These are phyloP conservation scores for Diophrys sp. DNA, from an alignment of 73 alveolate genomes.

Conservation along the genomic window DNA sequence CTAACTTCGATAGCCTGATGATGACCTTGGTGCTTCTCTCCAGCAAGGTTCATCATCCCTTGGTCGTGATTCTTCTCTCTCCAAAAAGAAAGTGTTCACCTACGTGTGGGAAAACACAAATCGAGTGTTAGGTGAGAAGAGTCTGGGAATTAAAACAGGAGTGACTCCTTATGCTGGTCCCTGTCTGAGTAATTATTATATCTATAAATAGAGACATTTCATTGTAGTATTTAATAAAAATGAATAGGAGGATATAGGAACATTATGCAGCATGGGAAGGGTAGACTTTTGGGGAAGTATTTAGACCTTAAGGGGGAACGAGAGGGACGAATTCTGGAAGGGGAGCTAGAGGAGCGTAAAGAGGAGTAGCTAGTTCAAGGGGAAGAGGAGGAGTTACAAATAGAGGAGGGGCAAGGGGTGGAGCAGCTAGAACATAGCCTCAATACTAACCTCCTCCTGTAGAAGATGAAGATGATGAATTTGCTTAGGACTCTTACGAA, in stretches of 20 bases:
- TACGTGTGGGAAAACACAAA: constrained; percentile 71
- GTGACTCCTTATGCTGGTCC: constrained; percentile 88
- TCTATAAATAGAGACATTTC: constrained; percentile 2
- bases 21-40: too few relatives aligned
- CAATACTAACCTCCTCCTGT: too few relatives aligned
- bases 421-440: too few relatives aligned
- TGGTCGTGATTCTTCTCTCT: too few relatives aligned
- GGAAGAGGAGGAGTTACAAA: background rate
- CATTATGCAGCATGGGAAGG: background rate
- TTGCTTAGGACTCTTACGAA: background rate
- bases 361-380: background rate
- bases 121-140: constrained; percentile 33
- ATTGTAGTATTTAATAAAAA: constrained; percentile 23
- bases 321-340: background rate
- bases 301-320: background rate
- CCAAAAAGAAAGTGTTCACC: background rate
- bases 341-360: background rate
- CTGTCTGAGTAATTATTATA: constrained; percentile 65
- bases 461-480: background rate
- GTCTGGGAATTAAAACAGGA: constrained; percentile 78
- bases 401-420: too few relatives aligned
- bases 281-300: background rate
- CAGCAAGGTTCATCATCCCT: too few relatives aligned
- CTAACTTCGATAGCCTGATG: too few relatives aligned
- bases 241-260: background rate